Evolutionary conservation across 2,329 filamentous ascomycete species (phyloP).

Genomic region (Trichothecium sympodiale): DNA sequence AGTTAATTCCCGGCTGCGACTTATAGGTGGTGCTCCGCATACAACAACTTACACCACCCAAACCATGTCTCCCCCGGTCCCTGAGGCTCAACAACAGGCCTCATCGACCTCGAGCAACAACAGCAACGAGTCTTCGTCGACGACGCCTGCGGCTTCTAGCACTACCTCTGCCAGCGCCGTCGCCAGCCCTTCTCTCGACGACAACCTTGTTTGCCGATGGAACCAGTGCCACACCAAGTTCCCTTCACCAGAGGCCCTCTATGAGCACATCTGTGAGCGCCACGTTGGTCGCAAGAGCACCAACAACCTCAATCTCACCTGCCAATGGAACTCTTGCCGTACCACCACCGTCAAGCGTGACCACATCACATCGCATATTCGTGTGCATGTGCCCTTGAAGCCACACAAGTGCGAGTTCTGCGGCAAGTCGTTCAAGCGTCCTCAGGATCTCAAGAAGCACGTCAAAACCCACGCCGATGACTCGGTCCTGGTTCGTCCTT

Average conservation of each 20-base stretch:
- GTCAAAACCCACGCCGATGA: constrained; percentile 98
- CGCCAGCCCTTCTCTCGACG: constrained; percentile 29
- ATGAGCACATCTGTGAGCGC: constrained; percentile 93
- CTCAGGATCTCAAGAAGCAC: constrained; percentile 98
- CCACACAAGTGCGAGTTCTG: constrained; percentile 99
- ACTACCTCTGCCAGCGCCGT: constrained; percentile 31
- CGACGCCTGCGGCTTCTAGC: constrained; percentile 40
- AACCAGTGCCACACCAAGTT: constrained; percentile 49
- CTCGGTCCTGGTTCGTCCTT: constrained; percentile 55
- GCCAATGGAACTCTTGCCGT: constrained; percentile 91
- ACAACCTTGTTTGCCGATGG: constrained; percentile 52
- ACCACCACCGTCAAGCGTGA: constrained; percentile 98
- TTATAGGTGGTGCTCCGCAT: background rate
- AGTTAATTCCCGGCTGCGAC: background rate
- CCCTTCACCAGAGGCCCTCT: constrained; percentile 44
- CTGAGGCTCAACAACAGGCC: constrained; percentile 13
- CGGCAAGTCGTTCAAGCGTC: constrained; percentile 97
- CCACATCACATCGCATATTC: constrained; percentile 97
- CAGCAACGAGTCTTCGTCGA: constrained; percentile 38
- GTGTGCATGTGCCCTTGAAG: constrained; percentile 96
- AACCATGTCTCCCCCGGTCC: constrained; percentile 20
- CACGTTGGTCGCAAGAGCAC: constrained; percentile 98
- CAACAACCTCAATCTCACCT: constrained; percentile 95
- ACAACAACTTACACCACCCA: background rate
- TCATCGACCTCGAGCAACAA: constrained; percentile 23